Conservation (phyloP, 176 grass and related monocot genomes). For the Bonia amplexicaulis region DNA sequence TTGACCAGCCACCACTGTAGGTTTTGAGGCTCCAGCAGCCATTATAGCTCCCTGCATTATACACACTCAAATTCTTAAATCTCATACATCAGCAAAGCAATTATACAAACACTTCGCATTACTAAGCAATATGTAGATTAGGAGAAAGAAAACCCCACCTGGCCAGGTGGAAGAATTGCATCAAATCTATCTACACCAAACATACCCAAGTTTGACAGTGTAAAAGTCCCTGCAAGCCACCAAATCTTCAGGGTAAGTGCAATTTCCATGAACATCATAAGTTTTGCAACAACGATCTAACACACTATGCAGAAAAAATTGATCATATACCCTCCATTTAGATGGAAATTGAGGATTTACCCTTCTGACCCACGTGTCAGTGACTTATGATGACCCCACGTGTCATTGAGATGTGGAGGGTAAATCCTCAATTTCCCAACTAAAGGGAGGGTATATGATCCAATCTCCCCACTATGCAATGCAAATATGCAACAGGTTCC, state of each 20-base stretch:
- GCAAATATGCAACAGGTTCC: neutral
- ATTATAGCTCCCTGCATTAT: constrained; percentile 82
- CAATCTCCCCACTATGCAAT: neutral
- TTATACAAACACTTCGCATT: neutral
- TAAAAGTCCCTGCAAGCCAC: constrained; percentile 77
- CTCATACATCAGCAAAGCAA: neutral
- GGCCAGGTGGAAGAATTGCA: constrained; percentile 97
- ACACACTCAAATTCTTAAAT: constrained; percentile 21
- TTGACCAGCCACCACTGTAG: constrained; percentile 61
- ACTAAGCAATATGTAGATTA: neutral
- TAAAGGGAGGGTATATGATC: no score
- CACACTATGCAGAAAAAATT: neutral
- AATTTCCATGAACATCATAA: neutral
- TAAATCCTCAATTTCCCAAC: no score
- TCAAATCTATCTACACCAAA: constrained; percentile 97
- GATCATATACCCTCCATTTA: no score
- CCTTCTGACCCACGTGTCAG: no score
- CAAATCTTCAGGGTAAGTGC: constrained; percentile 25
- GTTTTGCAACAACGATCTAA: neutral
- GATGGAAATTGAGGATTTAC: no score
- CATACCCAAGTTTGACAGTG: constrained; percentile 94
- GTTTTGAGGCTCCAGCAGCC: constrained; percentile 94
- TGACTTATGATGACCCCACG: no score
- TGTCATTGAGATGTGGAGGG: no score
- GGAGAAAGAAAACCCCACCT: constrained; percentile 46